Conservation (phyloP, 768 basidiomycete genomes). For the Tricholoma flavovirens region DNA sequence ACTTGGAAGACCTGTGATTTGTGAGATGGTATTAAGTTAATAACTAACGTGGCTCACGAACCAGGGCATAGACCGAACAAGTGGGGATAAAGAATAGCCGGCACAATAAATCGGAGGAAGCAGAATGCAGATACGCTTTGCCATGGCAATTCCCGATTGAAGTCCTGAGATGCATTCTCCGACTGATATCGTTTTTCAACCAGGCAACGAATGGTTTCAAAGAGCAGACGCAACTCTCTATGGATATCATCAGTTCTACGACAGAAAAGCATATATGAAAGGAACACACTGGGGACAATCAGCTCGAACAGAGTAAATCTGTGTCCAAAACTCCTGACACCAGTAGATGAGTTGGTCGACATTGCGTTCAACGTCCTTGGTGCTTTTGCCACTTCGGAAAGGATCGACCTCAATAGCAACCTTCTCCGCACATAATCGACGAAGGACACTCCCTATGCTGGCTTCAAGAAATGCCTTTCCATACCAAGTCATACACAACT, state of each 20-base stretch:
- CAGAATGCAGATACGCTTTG: conserved; percentile 87
- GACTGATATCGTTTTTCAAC: conserved; percentile 62
- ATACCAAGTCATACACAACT: conserved; percentile 75
- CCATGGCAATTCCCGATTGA: conserved; percentile 55
- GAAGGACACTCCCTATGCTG: conserved; percentile 67
- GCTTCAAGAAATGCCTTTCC: conserved; percentile 77
- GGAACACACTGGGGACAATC: conserved; percentile 69
- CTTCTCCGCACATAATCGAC: conserved; percentile 65
- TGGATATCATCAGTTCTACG: conserved; percentile 5
- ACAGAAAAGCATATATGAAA: background rate
- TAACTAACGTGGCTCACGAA: conserved; percentile 24
- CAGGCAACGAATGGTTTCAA: conserved; percentile 62
- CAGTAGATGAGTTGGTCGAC: conserved; percentile 68
- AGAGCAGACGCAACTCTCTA: conserved; percentile 70
- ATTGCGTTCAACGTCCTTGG: conserved; percentile 60
- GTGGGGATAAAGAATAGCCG: conserved; percentile 85
- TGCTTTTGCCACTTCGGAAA: conserved; percentile 52
- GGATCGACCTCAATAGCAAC: conserved; percentile 83
- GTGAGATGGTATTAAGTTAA: background rate
- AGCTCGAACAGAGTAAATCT: conserved; percentile 66
- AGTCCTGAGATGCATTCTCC: conserved; percentile 34
- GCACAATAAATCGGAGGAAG: conserved; percentile 86
- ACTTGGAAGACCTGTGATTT: conserved; percentile 54
- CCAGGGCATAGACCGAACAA: conserved; percentile 75
- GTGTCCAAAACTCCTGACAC: conserved; percentile 77